Evolutionary conservation across 257 asterid genomes (phyloP).

Genomic region (Forsythia viridissima): DNA sequence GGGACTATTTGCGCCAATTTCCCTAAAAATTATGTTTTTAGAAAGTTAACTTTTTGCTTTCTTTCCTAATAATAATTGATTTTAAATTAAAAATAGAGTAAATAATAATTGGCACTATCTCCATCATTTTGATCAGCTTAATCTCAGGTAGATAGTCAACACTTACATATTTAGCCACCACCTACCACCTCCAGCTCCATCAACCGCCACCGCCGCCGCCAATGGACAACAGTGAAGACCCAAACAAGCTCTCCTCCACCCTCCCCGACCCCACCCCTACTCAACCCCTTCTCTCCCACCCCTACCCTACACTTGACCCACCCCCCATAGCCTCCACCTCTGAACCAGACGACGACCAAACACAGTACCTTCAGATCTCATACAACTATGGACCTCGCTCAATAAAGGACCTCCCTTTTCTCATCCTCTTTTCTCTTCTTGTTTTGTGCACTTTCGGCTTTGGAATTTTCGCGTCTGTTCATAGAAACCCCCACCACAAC

Average conservation of each 20-base stretch:
- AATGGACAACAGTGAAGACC: constrained; percentile 61
- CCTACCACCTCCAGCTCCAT: constrained; percentile 13
- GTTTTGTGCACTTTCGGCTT: constrained; percentile 68
- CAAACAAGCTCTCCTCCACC: constrained; percentile 50
- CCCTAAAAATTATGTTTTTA: no score
- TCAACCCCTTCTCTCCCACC: constrained; percentile 53
- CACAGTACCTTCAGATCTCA: constrained; percentile 88
- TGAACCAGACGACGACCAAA: constrained; percentile 50
- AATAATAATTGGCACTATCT: neutral
- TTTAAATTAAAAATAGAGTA: neutral
- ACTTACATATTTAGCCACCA: neutral
- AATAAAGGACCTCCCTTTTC: constrained; percentile 67
- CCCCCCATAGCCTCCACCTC: constrained; percentile 51
- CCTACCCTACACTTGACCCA: constrained; percentile 38
- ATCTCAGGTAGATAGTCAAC: neutral
- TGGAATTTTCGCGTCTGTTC: constrained; percentile 81
- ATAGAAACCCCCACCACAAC: constrained; percentile 61
- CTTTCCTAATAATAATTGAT: neutral
- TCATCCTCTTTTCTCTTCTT: constrained; percentile 59
- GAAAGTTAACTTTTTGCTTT: no score
- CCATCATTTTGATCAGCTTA: neutral
- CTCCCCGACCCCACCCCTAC: constrained; percentile 37
- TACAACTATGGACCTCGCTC: constrained; percentile 75
- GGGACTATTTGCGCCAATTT: no score
- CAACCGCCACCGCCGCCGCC: constrained; percentile 28